Conservation (phyloP, 2,329 filamentous ascomycete genomes). For the Clathrospora elynae region DNA sequence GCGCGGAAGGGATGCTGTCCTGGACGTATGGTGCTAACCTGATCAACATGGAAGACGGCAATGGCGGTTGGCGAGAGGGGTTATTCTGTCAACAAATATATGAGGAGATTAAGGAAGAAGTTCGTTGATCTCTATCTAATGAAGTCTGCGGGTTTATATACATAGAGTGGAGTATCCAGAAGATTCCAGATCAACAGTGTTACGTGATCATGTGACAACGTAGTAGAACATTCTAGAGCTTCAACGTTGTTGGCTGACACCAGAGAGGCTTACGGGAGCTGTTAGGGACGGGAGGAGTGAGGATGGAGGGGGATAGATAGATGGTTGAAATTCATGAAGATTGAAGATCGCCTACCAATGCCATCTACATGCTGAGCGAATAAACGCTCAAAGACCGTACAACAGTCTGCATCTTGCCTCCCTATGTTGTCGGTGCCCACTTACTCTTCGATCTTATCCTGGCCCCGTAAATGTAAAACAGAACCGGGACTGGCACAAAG, state of each 20-base stretch:
- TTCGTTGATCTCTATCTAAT: too few species aligned
- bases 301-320: background rate
- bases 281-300: background rate
- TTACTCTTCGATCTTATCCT: slow-evolving; percentile 41
- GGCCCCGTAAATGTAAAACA: slow-evolving; percentile 46
- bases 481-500: slow-evolving; percentile 43
- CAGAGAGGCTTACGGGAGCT: too few species aligned
- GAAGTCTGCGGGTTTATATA: too few species aligned
- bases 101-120: too few species aligned
- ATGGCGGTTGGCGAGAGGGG: slow-evolving; percentile 51
- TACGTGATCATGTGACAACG: too few species aligned
- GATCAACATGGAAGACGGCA: slow-evolving; percentile 38
- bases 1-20: slow-evolving; percentile 53
- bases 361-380: background rate
- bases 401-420: background rate
- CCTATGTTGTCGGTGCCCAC: slow-evolving; percentile 31
- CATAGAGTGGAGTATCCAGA: too few species aligned
- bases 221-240: too few species aligned
- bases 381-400: background rate
- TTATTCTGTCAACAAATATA: slow-evolving; percentile 30
- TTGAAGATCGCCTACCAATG: background rate
- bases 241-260: too few species aligned
- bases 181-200: too few species aligned
- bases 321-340: background rate
- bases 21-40: slow-evolving; percentile 49